A percentile compares a stretch with the other conserved stretches of the same genome.
These are phyloP conservation scores for Pythium aristosporum DNA, from an alignment of 352 stramenopile genomes.

Conservation along the genomic window DNA sequence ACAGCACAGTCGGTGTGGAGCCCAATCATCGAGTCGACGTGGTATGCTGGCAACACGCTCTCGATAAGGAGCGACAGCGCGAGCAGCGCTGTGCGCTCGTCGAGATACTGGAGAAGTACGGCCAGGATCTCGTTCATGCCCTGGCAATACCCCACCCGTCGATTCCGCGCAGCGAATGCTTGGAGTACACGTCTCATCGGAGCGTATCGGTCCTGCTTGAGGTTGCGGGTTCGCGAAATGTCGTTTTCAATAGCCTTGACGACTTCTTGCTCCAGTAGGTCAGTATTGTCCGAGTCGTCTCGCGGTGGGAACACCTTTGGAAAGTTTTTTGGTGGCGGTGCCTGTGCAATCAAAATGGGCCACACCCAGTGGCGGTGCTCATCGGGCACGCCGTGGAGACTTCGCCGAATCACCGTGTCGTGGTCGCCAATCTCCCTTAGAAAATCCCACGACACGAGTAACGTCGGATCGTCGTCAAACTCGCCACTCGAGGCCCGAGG, in stretches of 20 bases:
- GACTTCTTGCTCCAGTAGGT: conserved; percentile 58
- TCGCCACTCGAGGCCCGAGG: conserved; percentile 26
- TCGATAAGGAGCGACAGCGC: conserved; percentile 74
- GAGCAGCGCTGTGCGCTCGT: conserved; percentile 57
- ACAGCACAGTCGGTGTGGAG: conserved; percentile 81
- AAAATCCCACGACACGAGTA: conserved; percentile 39
- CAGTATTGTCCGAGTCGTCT: conserved; percentile 24
- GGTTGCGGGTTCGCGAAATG: conserved; percentile 64
- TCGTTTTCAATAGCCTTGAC: conserved; percentile 83
- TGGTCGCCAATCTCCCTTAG: conserved; percentile 32
- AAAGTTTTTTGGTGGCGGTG: conserved; percentile 28
- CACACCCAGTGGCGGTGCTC: conserved; percentile 69
- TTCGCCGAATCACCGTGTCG: conserved; percentile 39
- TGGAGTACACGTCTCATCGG: conserved; percentile 70
- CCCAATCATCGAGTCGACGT: conserved; percentile 85
- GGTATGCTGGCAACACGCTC: conserved; percentile 69
- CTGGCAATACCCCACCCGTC: conserved; percentile 79
- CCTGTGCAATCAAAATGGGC: conserved; percentile 60
- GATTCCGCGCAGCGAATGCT: conserved; percentile 73
- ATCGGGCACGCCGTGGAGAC: conserved; percentile 60
- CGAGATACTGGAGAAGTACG: conserved; percentile 68
- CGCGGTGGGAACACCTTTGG: conserved; percentile 16
- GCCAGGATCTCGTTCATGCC: conserved; percentile 86
- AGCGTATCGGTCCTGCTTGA: conserved; percentile 48
- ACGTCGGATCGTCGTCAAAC: conserved; percentile 23